Base-by-base conservation (phyloP, 2,329 filamentous ascomycete species). In the Metarhizium humberi region DNA sequence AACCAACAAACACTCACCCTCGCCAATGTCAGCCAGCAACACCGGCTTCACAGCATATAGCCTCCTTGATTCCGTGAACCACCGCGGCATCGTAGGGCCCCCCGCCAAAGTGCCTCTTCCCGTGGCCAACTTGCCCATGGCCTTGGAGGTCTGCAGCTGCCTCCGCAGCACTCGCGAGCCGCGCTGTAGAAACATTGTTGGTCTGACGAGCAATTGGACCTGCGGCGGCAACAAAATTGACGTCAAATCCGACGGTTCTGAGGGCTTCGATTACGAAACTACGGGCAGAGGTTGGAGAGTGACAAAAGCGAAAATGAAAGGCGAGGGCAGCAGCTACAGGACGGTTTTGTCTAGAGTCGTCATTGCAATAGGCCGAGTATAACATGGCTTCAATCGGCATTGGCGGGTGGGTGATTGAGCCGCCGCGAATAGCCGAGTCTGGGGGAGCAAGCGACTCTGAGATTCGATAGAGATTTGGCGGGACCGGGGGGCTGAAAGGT, bases 1-100 rank as follows among this genome's bases (percentile, higher is more conserved):
- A 42, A 20, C n/a, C n/a, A 10, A 47, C 50, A 16, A 50, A 32
- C 11, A 67, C 73, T 59, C 63, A 87, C 88, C 88, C 78, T 95
- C 90, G 52, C 90, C 90, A 71, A 95, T 94, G 67, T 95, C 90
- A 59, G 90, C 89, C 57, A 95, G 73, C 45, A 92, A 66, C 57
- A 94, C 91, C 1, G 90, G 89, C 73, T 92, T 92, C 50, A 94
- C 78, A 2, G 78, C 81, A 52, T 73, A 74, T 49, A 80, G 63
- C 16, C 67, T 69, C 60, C 71, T 70, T 18, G 79, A 77, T 47
- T 75, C 73, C 58, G 81, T 78, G 63, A 84, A 81, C 57, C 72
- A 73, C 62, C 77, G 73, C 32, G 69, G 62, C 4, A 38, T 29
- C 54, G 68, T 59, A 56, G 65, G 61, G 3, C 25, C 25, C 51